phyloP scores from a whole-genome alignment of 1,139 yeast genomes.

The Suhomyces taliae region DNA sequence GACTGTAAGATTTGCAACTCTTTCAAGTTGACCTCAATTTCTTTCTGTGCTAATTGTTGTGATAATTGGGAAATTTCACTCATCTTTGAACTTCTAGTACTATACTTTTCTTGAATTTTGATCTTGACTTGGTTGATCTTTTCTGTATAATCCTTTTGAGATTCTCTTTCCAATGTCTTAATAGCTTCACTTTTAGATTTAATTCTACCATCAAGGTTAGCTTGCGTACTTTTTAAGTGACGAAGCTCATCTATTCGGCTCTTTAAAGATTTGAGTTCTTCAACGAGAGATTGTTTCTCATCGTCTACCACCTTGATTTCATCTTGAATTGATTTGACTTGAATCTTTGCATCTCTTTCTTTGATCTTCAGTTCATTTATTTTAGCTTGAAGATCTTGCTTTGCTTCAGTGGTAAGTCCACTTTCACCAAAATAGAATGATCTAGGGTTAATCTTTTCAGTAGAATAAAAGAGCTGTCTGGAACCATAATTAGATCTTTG shows the following conservation, averaged over 20 bases:
- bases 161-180: conserved; percentile 24
- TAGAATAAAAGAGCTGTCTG: conserved; percentile 45
- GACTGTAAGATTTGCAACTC: conserved; percentile 29
- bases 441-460: conserved; percentile 31
- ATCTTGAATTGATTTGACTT: conserved; percentile 12
- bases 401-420: conserved; percentile 44
- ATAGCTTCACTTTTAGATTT: conserved; percentile 25
- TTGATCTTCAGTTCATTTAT: conserved; percentile 20
- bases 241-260: conserved; percentile 22
- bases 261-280: conserved; percentile 20
- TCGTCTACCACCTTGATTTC: conserved; percentile 10
- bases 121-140: conserved; percentile 24
- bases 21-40: conserved; percentile 22
- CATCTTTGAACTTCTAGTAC: conserved; percentile 19
- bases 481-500: conserved; percentile 60
- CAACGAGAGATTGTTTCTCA: conserved; percentile 6
- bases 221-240: conserved; percentile 10
- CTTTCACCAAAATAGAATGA: conserved; percentile 41
- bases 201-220: conserved; percentile 16
- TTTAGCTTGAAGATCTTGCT: conserved; percentile 19
- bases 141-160: conserved; percentile 31
- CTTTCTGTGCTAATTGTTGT: conserved; percentile 21
- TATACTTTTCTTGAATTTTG: conserved; percentile 26
- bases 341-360: conserved; percentile 16
- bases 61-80: conserved; percentile 17